These are phyloP conservation scores for Mortierella polycephala DNA, from an alignment of 371 early-diverging fungal genomes.

Conservation along the genomic window DNA sequence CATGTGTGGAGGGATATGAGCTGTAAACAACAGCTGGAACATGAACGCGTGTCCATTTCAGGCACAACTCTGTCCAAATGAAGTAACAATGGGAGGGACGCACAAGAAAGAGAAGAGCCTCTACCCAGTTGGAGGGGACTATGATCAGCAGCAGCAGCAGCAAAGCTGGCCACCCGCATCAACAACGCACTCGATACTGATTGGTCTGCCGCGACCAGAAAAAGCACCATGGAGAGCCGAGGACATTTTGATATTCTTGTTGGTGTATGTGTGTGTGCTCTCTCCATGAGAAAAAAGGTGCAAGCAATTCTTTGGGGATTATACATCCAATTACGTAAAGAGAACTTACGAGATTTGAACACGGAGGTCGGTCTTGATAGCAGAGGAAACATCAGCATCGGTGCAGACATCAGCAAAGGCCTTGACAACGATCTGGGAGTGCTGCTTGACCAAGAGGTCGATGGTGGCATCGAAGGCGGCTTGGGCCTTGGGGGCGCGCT, in stretches of 20 bases:
- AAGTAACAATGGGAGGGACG: no score
- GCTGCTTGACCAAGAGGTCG: conserved; percentile 34
- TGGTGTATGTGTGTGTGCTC: no score
- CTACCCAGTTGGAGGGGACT: neutral
- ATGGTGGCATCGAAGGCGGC: conserved; percentile 50
- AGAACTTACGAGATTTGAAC: conserved; percentile 38
- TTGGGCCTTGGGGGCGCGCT: conserved; percentile 20
- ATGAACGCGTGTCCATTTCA: neutral
- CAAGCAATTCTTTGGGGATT: no score
- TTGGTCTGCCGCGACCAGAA: no score
- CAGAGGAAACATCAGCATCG: conserved; percentile 33
- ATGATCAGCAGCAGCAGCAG: no score
- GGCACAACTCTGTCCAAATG: neutral
- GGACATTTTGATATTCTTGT: no score
- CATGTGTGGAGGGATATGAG: no score
- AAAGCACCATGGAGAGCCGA: no score
- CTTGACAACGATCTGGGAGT: conserved; percentile 38
- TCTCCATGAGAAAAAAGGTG: no score
- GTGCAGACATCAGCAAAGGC: conserved; percentile 52
- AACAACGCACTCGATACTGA: no score
- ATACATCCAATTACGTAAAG: neutral
- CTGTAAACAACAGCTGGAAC: no score
- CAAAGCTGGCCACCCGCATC: no score
- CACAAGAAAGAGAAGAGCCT: neutral
- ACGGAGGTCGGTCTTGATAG: conserved; percentile 25